phyloP scores from a whole-genome alignment of 257 asterid genomes.

The Ophiorrhiza pumila region DNA sequence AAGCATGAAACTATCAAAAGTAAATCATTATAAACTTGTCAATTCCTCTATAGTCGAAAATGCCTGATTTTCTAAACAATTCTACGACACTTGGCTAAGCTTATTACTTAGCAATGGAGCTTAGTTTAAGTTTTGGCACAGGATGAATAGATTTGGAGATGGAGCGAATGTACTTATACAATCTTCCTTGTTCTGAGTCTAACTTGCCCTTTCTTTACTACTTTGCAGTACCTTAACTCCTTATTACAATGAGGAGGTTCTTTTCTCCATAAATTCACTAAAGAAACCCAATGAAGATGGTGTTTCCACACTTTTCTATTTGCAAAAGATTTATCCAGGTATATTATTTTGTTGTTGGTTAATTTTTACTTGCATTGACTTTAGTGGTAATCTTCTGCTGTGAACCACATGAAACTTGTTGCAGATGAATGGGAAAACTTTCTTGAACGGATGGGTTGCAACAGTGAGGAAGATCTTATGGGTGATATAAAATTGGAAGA shows the following conservation, averaged over 20 bases:
- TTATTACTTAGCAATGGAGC: not conserved
- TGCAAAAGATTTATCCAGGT: conserved; percentile 96
- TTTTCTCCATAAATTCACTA: conserved; percentile 66
- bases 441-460: conserved; percentile 69
- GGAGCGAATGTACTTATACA: not conserved
- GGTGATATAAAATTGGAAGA: conserved; percentile 57
- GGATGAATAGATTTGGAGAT: not conserved
- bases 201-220: conserved; percentile 16
- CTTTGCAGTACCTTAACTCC: conserved; percentile 83
- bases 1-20: not conserved
- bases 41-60: not conserved
- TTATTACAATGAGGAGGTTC: conserved; percentile 83
- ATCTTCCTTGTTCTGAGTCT: conserved; percentile 9
- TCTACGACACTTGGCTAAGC: not conserved
- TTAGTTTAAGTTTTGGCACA: not conserved
- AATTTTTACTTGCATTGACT: conserved; percentile 7
- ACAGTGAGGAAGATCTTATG: conserved; percentile 72
- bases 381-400: conserved; percentile 13
- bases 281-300: conserved; percentile 91
- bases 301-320: conserved; percentile 86
- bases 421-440: conserved; percentile 95
- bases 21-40: not conserved
- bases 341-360: conserved; percentile 20
- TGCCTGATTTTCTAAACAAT: not conserved
- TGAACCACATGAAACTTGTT: conserved; percentile 18